A percentile compares a stretch with the other conserved stretches of the same genome.
Evolutionary conservation across 2,329 filamentous ascomycete genomes (phyloP).

Genomic region (Nothomitra cinnamomea): DNA sequence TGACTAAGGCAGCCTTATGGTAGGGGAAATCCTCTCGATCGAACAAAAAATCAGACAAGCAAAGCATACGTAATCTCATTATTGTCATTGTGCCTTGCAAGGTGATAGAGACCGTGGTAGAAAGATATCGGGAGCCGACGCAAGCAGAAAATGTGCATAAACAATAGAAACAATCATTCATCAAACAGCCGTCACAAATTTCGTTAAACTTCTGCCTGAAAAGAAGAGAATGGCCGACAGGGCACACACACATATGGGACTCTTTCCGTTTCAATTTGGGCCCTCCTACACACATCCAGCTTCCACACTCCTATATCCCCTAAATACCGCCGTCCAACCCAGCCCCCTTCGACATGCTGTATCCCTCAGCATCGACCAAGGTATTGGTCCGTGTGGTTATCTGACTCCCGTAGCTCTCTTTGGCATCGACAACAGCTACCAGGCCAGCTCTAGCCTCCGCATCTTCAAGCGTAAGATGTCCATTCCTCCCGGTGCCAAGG

Average conservation of each 20-base stretch:
- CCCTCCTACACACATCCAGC: not conserved
- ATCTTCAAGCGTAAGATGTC: not conserved
- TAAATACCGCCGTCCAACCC: not conserved
- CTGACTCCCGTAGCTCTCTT: constrained; percentile 1
- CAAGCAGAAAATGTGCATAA: too few species aligned
- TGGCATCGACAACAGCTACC: not conserved
- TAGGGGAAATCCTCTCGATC: too few species aligned
- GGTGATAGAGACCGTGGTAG: too few species aligned
- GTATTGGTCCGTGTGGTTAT: constrained; percentile 1
- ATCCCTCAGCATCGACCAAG: not conserved
- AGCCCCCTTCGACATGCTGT: not conserved
- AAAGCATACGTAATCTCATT: too few species aligned
- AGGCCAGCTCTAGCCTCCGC: not conserved
- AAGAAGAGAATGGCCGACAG: not conserved
- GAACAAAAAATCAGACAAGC: too few species aligned
- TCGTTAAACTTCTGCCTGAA: not conserved
- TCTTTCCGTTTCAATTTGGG: not conserved
- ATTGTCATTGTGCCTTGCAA: too few species aligned
- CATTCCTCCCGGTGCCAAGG: not conserved
- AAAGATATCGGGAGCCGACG: too few species aligned
- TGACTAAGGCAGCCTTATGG: too few species aligned
- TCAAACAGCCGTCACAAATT: too few species aligned
- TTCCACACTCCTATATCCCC: not conserved
- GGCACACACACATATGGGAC: not conserved
- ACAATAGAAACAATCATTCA: too few species aligned